These are phyloP conservation scores for Limtongia smithiae DNA, from an alignment of 805 yeast genomes.

Conservation along the genomic window DNA sequence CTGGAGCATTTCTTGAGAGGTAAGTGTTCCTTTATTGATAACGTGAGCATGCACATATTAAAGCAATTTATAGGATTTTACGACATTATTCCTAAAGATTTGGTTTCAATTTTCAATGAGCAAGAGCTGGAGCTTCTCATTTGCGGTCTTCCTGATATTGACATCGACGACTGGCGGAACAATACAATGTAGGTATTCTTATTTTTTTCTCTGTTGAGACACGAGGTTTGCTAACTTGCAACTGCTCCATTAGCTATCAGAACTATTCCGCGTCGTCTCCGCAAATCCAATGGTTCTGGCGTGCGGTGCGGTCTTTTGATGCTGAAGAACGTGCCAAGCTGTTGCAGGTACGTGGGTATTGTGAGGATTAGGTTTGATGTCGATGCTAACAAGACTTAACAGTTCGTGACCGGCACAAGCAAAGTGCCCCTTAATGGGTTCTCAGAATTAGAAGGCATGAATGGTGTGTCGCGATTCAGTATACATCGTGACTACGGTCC, in stretches of 20 bases:
- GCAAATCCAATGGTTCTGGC: conserved; percentile 96
- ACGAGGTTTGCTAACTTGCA: background rate
- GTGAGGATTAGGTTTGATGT: too few relatives aligned
- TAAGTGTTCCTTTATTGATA: conserved; percentile 10
- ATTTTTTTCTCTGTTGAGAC: background rate
- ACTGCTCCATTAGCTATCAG: conserved; percentile 44
- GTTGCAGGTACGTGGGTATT: conserved; percentile 57
- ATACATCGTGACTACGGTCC: conserved; percentile 87
- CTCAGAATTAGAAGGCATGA: conserved; percentile 80
- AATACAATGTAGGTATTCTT: conserved; percentile 49
- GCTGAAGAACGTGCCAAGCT: conserved; percentile 90
- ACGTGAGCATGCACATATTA: background rate
- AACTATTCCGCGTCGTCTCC: conserved; percentile 79
- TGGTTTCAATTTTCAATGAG: conserved; percentile 86
- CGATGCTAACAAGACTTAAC: too few relatives aligned
- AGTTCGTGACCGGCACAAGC: conserved; percentile 92
- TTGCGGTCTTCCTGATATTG: conserved; percentile 94
- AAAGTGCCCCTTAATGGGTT: conserved; percentile 95
- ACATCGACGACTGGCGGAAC: conserved; percentile 92
- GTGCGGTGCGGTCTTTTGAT: conserved; percentile 92
- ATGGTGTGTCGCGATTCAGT: conserved; percentile 79
- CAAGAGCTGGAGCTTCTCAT: conserved; percentile 90
- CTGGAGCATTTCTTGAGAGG: conserved; percentile 66
- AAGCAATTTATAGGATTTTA: conserved; percentile 65
- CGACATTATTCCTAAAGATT: conserved; percentile 79